A percentile compares a stretch with the other conserved stretches of the same genome.
These are phyloP conservation scores for Schizochytrium sp. DNA, from an alignment of 108 stramenopile genomes.

Conservation along the genomic window DNA sequence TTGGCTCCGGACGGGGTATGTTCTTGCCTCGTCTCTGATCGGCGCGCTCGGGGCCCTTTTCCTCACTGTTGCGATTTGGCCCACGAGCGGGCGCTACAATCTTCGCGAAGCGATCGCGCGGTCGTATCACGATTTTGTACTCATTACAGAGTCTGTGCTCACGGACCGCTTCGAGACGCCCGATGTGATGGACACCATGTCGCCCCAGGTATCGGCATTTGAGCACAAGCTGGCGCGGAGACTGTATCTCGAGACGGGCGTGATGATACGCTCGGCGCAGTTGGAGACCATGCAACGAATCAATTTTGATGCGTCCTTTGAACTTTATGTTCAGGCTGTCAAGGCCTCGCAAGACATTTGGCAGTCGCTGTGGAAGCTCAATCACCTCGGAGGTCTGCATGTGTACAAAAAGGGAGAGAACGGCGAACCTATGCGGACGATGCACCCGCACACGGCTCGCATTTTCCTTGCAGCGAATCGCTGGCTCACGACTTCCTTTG, in stretches of 20 bases:
- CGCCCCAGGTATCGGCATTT: background rate
- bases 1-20: background rate
- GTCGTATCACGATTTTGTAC: background rate
- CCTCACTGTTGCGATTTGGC: background rate
- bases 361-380: conserved; percentile 9
- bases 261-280: background rate
- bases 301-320: background rate
- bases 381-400: background rate
- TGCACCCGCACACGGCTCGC: background rate
- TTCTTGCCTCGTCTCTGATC: background rate
- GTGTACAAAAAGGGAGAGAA: background rate
- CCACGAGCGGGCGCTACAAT: background rate
- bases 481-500: background rate
- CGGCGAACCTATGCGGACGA: background rate
- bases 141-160: background rate
- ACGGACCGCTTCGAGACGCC: background rate
- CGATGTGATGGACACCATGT: background rate
- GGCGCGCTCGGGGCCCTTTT: background rate
- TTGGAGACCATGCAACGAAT: background rate
- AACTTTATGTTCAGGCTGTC: background rate
- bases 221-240: background rate
- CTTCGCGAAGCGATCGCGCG: background rate
- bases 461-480: background rate
- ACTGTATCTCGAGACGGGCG: background rate
- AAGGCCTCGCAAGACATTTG: background rate